phyloP scores from a whole-genome alignment of 169 alveolate genomes.

The Eimeria praecox region DNA sequence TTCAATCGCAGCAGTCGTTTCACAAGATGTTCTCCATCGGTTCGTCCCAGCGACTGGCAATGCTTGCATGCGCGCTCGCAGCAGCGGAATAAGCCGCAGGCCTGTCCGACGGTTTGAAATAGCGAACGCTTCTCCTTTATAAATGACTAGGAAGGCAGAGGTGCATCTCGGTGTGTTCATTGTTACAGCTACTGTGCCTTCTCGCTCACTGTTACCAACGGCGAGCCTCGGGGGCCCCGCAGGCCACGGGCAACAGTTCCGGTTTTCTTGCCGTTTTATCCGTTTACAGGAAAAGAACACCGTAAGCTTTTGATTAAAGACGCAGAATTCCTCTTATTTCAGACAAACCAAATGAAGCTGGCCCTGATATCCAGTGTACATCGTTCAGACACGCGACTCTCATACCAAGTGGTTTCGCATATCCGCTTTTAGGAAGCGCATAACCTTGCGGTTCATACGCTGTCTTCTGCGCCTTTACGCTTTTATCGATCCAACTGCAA shows the following conservation, averaged over 20 bases:
- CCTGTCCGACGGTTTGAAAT: not conserved
- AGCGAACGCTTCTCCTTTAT: not conserved
- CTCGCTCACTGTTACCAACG: not conserved
- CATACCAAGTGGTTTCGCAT: not conserved
- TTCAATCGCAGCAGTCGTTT: not conserved
- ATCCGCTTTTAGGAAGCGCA: not conserved
- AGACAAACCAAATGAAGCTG: not conserved
- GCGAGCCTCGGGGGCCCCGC: conserved; percentile 58
- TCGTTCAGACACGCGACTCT: not conserved
- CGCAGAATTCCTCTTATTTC: not conserved
- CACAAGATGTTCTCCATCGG: not conserved
- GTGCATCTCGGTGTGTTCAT: not conserved
- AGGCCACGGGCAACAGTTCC: not conserved
- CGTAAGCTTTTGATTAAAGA: not conserved
- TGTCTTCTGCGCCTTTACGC: not conserved
- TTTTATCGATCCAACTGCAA: not conserved
- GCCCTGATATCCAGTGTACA: not conserved
- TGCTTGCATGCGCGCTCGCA: conserved; percentile 53
- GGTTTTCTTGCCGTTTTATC: not conserved
- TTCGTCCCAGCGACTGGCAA: conserved; percentile 18
- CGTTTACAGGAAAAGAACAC: not conserved
- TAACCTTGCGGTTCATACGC: not conserved
- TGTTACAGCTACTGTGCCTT: not conserved
- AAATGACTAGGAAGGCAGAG: not conserved
- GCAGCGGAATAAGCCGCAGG: not conserved